Percentiles rank a stretch among this genome's conserved stretches.
Evolutionary conservation across 257 asterid species (phyloP).

Genomic region (Pogostemon cablin): DNA sequence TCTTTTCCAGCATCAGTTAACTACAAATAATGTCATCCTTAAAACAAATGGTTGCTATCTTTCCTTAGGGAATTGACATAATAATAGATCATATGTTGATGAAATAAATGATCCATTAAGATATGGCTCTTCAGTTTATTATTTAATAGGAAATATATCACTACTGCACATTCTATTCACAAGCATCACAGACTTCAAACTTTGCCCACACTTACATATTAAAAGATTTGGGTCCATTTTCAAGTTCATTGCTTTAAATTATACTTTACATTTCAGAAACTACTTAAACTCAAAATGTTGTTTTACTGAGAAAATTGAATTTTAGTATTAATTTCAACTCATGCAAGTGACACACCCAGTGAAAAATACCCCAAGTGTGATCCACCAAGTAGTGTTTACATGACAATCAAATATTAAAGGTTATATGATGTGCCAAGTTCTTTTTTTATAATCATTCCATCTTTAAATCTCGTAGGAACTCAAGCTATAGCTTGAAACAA

Average conservation of each 20-base stretch:
- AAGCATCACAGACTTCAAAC: too few species aligned
- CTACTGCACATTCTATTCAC: too few species aligned
- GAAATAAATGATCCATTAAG: too few species aligned
- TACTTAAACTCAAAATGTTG: neutral
- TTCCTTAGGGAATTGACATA: too few species aligned
- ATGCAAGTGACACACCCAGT: neutral
- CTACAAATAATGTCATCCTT: too few species aligned
- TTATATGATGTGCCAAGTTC: slow-evolving; percentile 7
- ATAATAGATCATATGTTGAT: too few species aligned
- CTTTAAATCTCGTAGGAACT: neutral
- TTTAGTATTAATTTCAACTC: neutral
- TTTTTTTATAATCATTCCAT: neutral
- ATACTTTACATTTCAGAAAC: neutral
- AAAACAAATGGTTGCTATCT: too few species aligned
- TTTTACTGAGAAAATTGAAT: neutral
- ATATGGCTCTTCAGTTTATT: too few species aligned
- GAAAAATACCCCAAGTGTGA: neutral
- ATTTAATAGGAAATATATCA: too few species aligned
- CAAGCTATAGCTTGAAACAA: neutral
- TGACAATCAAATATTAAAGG: neutral
- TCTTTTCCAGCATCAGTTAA: too few species aligned
- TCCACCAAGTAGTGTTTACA: neutral
- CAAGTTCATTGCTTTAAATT: neutral
- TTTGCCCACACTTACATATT: neutral
- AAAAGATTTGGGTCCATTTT: neutral